phyloP scores from a whole-genome alignment of 306 rosid genomes.

The Cicer judaicum region DNA sequence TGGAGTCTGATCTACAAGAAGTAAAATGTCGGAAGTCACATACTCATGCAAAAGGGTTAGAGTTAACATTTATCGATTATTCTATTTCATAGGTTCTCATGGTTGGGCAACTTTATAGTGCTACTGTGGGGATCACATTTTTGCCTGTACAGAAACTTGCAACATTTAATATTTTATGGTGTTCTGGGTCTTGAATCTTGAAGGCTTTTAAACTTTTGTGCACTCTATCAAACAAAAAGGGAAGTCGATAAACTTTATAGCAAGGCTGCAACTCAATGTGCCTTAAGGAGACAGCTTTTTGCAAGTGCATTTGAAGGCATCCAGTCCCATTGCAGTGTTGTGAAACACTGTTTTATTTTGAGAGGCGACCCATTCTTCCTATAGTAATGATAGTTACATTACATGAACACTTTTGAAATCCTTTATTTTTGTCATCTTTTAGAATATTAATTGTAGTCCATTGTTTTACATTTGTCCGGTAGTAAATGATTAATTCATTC shows the following conservation, averaged over 20 bases:
- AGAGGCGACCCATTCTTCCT: slow-evolving; percentile 24
- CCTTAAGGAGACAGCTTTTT: slow-evolving; percentile 17
- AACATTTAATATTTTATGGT: slow-evolving; percentile 36
- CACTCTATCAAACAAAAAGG: neutral
- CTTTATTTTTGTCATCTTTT: slow-evolving; percentile 2
- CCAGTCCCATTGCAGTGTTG: neutral
- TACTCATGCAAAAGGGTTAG: slow-evolving; percentile 37
- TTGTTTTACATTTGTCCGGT: slow-evolving; percentile 20
- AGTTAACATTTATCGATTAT: slow-evolving; percentile 43
- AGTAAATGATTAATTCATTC: neutral
- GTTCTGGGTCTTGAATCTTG: slow-evolving; percentile 15
- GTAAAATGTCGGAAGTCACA: slow-evolving; percentile 23
- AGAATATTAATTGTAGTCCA: slow-evolving; percentile 25
- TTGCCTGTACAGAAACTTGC: slow-evolving; percentile 55
- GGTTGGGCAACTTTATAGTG: slow-evolving; percentile 49
- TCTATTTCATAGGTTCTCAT: slow-evolving; percentile 52
- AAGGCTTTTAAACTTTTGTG: slow-evolving; percentile 10
- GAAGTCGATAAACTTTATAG: neutral
- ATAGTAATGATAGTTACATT: slow-evolving; percentile 28
- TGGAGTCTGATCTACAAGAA: slow-evolving; percentile 31
- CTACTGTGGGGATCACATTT: slow-evolving; percentile 55
- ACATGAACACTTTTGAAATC: slow-evolving; percentile 2
- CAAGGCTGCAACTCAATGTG: slow-evolving; percentile 41
- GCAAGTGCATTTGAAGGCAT: slow-evolving; percentile 13
- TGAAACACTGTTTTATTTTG: neutral